Evolutionary conservation across 2,329 filamentous ascomycete species (phyloP), one percentile per base, ranked within the genome.

Genomic region (Pestalotiopsis sp.): DNA sequence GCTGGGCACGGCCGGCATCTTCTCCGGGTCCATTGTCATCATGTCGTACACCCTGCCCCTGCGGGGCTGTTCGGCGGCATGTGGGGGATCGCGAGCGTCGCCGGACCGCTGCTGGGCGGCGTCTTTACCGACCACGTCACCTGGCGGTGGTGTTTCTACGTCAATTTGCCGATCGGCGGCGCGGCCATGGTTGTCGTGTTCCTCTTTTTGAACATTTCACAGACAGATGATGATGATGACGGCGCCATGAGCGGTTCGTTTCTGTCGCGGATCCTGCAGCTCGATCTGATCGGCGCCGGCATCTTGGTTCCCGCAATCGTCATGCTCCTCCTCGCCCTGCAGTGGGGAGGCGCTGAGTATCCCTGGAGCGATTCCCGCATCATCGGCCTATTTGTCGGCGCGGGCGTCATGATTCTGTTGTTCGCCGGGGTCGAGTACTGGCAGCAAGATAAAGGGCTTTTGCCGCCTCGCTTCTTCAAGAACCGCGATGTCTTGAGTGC

Each of bases 321-420:
- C 70, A 85, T 83, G 72, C 79, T 89, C 13, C 78, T 90, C 9
- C 80, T 90, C 4, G 87, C 86, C 7, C 79, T 90, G 49, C 84
- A 89, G 72, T 89, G 85, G 84, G 88, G 87, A 14, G 88, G 88
- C 9, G 79, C 83, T 52, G 75, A 83, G 27, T 84, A 86, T 67
- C 65, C 86, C 4, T 90, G 87, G 87, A 79, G 75, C 68, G 82
- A 80, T 76, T 76, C 81, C 13, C 79, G 77, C 27, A 80, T 88
- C 64, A 84, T 89, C 49, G 86, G 84, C 1, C 78, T 89, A 23
- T 83, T 89, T 67, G 79, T 84, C 9, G 83, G 85, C 4, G 83
- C 82, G n/a, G 85, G 75, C 1, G 75, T 81, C 23, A 82, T 88
- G 75, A 76, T 81, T 17, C 67, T 75, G 67, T 71, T 84, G 36